Evolutionary conservation across 1,139 yeast genomes (phyloP).

Genomic region (Entelexis paramagnoliae): DNA sequence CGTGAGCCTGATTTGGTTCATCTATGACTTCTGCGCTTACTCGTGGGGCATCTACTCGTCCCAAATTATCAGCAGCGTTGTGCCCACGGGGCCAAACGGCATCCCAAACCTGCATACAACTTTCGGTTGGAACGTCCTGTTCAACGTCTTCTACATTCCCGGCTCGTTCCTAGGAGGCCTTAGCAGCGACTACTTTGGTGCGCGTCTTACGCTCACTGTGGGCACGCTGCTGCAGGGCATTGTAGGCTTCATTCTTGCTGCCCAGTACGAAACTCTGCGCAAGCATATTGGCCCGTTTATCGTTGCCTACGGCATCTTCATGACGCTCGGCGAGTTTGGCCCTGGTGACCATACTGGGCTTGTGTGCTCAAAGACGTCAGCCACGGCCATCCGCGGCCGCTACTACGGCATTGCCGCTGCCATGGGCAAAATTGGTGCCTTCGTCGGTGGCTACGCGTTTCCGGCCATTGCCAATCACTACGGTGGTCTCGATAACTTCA

Average conservation of each 20-base stretch:
- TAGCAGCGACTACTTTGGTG: constrained; percentile 78
- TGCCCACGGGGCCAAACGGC: constrained; percentile 29
- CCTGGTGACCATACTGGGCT: constrained; percentile 90
- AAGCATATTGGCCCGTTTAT: constrained; percentile 65
- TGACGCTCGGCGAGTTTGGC: constrained; percentile 83
- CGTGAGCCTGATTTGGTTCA: constrained; percentile 76
- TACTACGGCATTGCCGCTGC: constrained; percentile 91
- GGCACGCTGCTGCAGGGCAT: constrained; percentile 69
- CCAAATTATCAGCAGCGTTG: constrained; percentile 44
- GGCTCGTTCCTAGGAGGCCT: constrained; percentile 83
- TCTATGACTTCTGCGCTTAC: constrained; percentile 79
- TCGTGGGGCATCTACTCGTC: constrained; percentile 60
- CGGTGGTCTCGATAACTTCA: constrained; percentile 37
- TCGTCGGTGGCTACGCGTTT: constrained; percentile 81
- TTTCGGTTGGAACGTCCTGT: constrained; percentile 88
- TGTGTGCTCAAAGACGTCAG: constrained; percentile 74
- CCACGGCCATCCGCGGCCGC: constrained; percentile 82
- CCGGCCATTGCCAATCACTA: constrained; percentile 54
- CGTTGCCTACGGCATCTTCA: constrained; percentile 77
- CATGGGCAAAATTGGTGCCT: constrained; percentile 82
- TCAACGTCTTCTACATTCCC: constrained; percentile 79
- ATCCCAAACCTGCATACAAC: constrained; percentile 44
- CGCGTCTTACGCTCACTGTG: constrained; percentile 58
- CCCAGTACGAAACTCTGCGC: constrained; percentile 45
- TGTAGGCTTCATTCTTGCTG: constrained; percentile 83